Percentiles rank a stretch among this genome's conserved stretches.
Conservation (phyloP, 768 basidiomycete species). For the Lentinula edodes region DNA sequence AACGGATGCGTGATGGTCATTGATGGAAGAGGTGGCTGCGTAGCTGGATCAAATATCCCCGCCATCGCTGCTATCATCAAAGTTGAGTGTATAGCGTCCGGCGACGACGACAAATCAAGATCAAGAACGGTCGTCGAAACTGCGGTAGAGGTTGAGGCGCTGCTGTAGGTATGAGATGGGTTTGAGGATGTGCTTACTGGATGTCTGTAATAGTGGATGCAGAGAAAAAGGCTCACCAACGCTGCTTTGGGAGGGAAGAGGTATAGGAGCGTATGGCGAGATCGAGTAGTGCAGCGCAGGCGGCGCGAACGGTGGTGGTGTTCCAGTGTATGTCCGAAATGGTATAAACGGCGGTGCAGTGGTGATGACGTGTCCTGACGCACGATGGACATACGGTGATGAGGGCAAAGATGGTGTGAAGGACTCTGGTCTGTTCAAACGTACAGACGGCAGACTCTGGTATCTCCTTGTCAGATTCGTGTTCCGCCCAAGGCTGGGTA, state of each 20-base stretch:
- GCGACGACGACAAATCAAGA: neutral
- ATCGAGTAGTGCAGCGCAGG: neutral
- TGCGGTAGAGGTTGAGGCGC: neutral
- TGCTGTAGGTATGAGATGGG: neutral
- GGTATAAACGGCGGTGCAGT: neutral
- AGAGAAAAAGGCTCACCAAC: neutral
- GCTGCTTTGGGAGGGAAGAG: neutral
- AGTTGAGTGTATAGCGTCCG: neutral
- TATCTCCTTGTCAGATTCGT: neutral
- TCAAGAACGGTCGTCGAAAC: neutral
- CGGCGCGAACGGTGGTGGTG: neutral
- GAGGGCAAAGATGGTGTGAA: neutral
- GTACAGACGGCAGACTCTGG: neutral
- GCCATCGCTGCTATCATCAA: neutral
- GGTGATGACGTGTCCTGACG: neutral
- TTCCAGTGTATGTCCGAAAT: neutral
- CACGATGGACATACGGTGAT: neutral
- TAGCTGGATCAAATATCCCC: slow-evolving; percentile 25
- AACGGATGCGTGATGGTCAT: slow-evolving; percentile 25
- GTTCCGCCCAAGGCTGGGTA: too few relatives aligned
- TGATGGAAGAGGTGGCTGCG: slow-evolving; percentile 23
- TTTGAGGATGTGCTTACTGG: neutral
- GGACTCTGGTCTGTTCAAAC: neutral
- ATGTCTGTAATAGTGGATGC: neutral
- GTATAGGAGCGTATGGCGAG: neutral